phyloP scores from a whole-genome alignment of 148 eudicot genomes.

The Chenopodium quinoa region DNA sequence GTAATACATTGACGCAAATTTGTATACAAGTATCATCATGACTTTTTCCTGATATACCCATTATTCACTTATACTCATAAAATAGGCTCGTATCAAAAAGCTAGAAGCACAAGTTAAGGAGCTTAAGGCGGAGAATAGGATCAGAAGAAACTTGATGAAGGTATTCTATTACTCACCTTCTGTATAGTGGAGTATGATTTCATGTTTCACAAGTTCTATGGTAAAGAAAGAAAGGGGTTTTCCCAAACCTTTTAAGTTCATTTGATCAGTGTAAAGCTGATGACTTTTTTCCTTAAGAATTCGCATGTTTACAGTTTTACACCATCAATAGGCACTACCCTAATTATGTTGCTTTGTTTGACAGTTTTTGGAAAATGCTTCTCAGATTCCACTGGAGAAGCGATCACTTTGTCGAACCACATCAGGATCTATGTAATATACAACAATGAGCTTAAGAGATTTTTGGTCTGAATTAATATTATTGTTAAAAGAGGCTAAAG shows the following conservation, averaged over 20 bases:
- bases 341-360: not conserved
- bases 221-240: not conserved
- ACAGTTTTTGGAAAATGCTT: constrained; percentile 23
- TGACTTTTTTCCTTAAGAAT: not conserved
- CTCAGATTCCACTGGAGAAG: not conserved
- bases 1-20: constrained; percentile 1
- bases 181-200: not conserved
- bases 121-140: constrained; percentile 26
- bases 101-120: constrained; percentile 15
- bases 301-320: not conserved
- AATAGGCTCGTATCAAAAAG: constrained; percentile 12
- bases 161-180: not conserved
- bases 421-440: constrained; percentile 3
- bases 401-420: constrained; percentile 18
- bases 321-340: not conserved
- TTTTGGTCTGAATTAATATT: not conserved
- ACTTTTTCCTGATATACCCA: not conserved
- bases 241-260: too few relatives aligned
- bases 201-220: not conserved
- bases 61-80: not conserved
- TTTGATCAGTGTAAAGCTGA: too few relatives aligned
- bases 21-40: not conserved
- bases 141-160: constrained; percentile 28
- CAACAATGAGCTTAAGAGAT: not conserved
- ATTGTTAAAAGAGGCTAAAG: not conserved